Percentiles rank a stretch among this genome's conserved stretches.
phyloP scores from a whole-genome alignment of 805 yeast genomes.

The Huiozyma sinensis region DNA sequence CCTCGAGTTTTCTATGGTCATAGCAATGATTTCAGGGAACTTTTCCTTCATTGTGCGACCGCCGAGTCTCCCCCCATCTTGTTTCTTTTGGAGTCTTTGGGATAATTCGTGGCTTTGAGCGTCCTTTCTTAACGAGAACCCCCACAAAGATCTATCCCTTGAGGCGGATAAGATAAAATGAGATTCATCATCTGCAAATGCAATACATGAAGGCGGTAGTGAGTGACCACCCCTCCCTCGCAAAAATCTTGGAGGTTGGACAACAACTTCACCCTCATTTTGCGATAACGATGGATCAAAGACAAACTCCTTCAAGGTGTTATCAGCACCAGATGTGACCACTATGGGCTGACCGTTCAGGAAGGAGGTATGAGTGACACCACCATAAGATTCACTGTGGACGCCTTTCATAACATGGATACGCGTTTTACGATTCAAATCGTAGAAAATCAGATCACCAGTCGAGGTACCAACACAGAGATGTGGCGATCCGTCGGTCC shows the following conservation, averaged over 20 bases:
- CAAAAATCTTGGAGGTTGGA: conserved; percentile 81
- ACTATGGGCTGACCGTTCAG: conserved; percentile 86
- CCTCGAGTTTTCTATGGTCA: conserved; percentile 65
- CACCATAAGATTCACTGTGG: conserved; percentile 66
- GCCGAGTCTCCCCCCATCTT: conserved; percentile 40
- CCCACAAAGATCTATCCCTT: conserved; percentile 79
- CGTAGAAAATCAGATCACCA: conserved; percentile 84
- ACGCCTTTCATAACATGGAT: conserved; percentile 66
- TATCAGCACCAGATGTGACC: conserved; percentile 86
- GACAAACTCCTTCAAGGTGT: conserved; percentile 77
- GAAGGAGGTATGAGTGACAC: conserved; percentile 63
- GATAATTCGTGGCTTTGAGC: conserved; percentile 93
- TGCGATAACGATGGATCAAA: conserved; percentile 84
- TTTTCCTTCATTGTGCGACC: conserved; percentile 57
- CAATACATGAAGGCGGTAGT: conserved; percentile 68
- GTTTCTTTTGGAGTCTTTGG: conserved; percentile 46
- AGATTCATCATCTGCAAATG: conserved; percentile 68
- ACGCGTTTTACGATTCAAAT: conserved; percentile 58
- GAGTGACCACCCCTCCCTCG: conserved; percentile 98
- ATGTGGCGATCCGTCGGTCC: conserved; percentile 85
- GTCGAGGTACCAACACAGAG: conserved; percentile 64
- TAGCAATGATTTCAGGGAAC: conserved; percentile 61
- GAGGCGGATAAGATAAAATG: conserved; percentile 85
- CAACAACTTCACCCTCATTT: conserved; percentile 37
- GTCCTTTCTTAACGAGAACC: conserved; percentile 85